Evolutionary conservation across 306 rosid genomes (phyloP).

Genomic region (Phaseolus lunatus): DNA sequence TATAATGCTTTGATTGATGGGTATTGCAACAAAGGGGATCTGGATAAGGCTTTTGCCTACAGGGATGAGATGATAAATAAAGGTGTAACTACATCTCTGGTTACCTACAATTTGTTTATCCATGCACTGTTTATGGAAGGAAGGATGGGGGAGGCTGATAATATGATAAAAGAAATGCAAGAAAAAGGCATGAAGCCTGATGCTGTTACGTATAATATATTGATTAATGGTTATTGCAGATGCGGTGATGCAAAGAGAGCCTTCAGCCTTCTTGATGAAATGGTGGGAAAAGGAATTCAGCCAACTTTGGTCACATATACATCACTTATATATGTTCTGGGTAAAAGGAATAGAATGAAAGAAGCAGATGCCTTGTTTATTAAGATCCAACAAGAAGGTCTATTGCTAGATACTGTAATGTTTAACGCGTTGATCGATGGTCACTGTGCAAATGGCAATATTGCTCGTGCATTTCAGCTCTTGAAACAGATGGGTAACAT

Average conservation of each 20-base stretch:
- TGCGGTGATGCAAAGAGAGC: slow-evolving; percentile 74
- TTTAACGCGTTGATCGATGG: slow-evolving; percentile 88
- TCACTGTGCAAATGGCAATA: slow-evolving; percentile 68
- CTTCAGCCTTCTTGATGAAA: slow-evolving; percentile 65
- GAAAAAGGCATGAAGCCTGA: slow-evolving; percentile 70
- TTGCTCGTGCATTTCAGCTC: slow-evolving; percentile 64
- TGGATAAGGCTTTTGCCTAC: slow-evolving; percentile 70
- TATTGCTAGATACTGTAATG: slow-evolving; percentile 73
- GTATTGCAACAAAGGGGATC: slow-evolving; percentile 73
- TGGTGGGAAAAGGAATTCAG: slow-evolving; percentile 60
- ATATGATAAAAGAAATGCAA: slow-evolving; percentile 65
- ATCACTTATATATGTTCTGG: slow-evolving; percentile 71
- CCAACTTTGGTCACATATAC: slow-evolving; percentile 79
- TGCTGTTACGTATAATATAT: slow-evolving; percentile 75
- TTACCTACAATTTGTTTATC: slow-evolving; percentile 80
- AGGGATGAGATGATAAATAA: slow-evolving; percentile 73
- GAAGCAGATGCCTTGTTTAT: slow-evolving; percentile 77
- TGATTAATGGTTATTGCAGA: slow-evolving; percentile 82
- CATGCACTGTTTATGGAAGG: slow-evolving; percentile 83
- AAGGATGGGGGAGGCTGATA: slow-evolving; percentile 64
- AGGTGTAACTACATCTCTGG: slow-evolving; percentile 63
- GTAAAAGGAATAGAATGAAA: slow-evolving; percentile 68
- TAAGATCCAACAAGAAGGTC: slow-evolving; percentile 58
- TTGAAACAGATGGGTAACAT: slow-evolving; percentile 74
- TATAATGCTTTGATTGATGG: slow-evolving; percentile 82